These are phyloP conservation scores for Aureobasidium lini DNA, from an alignment of 2,329 filamentous ascomycete species.

Conservation along the genomic window DNA sequence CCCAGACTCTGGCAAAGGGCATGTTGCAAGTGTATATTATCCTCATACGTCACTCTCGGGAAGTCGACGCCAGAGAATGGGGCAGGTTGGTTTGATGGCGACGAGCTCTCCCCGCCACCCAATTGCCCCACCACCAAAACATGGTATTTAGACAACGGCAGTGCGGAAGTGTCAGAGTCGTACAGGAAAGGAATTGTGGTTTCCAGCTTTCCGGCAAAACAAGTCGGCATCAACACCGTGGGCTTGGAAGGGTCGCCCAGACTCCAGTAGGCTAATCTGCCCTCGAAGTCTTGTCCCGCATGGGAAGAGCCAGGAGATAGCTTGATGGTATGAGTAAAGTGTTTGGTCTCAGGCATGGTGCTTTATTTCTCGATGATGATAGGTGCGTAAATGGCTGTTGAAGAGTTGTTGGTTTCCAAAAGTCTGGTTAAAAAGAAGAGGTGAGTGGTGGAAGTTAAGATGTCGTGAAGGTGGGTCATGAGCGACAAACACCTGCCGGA, in stretches of 20 bases:
- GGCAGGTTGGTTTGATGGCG: constrained; percentile 41
- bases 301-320: constrained; percentile 21
- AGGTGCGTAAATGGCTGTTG: not conserved
- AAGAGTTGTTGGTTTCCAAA: not conserved
- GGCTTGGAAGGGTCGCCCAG: constrained; percentile 34
- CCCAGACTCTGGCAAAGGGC: constrained; percentile 36
- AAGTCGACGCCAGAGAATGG: constrained; percentile 31
- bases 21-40: constrained; percentile 47
- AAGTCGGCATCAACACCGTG: constrained; percentile 46
- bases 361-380: not conserved
- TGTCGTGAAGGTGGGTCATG: not conserved
- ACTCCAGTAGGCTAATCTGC: constrained; percentile 35
- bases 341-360: constrained; percentile 21
- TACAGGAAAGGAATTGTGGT: constrained; percentile 42
- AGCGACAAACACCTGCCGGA: not conserved
- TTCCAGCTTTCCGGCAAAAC: constrained; percentile 46
- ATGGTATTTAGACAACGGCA: constrained; percentile 35
- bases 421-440: constrained; percentile 2
- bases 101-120: constrained; percentile 48
- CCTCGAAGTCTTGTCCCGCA: constrained; percentile 20
- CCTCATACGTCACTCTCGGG: constrained; percentile 40
- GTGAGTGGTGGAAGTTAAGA: not conserved
- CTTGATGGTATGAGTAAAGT: constrained; percentile 21
- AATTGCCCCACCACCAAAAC: constrained; percentile 47
- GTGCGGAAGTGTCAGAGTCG: constrained; percentile 32